These are phyloP conservation scores for Populus euphratica DNA, from an alignment of 345 rosid species.

Conservation along the genomic window DNA sequence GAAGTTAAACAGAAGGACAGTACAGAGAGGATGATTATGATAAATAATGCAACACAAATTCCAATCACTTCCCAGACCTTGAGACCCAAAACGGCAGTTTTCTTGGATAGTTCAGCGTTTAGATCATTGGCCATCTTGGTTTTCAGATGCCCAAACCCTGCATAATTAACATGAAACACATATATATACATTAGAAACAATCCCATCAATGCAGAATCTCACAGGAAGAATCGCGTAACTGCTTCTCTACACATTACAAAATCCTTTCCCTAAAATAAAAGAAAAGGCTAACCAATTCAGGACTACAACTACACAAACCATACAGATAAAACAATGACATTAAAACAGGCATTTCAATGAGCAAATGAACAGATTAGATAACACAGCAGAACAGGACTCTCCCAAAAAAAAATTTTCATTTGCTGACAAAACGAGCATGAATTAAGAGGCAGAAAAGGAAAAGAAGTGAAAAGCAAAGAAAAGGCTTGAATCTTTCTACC, in stretches of 20 bases:
- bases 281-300: neutral
- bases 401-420: neutral
- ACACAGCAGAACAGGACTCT: neutral
- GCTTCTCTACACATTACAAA: neutral
- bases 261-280: neutral
- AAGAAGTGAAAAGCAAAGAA: neutral
- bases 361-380: slow-evolving; percentile 29
- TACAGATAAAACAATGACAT: neutral
- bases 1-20: slow-evolving; percentile 66
- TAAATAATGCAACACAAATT: slow-evolving; percentile 65
- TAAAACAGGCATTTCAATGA: slow-evolving; percentile 6
- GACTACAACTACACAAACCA: neutral
- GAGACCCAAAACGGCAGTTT: slow-evolving; percentile 62
- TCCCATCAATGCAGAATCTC: slow-evolving; percentile 12
- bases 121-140: slow-evolving; percentile 54
- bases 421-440: neutral
- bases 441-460: slow-evolving; percentile 5
- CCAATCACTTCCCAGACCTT: slow-evolving; percentile 88
- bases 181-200: slow-evolving; percentile 1
- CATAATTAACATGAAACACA: slow-evolving; percentile 19
- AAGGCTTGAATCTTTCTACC: slow-evolving; percentile 27
- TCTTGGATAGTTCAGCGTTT: slow-evolving; percentile 60
- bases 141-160: slow-evolving; percentile 31
- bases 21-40: slow-evolving; percentile 62
- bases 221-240: neutral